These are phyloP conservation scores for Salix brachista DNA, from an alignment of 345 rosid genomes.

Conservation along the genomic window DNA sequence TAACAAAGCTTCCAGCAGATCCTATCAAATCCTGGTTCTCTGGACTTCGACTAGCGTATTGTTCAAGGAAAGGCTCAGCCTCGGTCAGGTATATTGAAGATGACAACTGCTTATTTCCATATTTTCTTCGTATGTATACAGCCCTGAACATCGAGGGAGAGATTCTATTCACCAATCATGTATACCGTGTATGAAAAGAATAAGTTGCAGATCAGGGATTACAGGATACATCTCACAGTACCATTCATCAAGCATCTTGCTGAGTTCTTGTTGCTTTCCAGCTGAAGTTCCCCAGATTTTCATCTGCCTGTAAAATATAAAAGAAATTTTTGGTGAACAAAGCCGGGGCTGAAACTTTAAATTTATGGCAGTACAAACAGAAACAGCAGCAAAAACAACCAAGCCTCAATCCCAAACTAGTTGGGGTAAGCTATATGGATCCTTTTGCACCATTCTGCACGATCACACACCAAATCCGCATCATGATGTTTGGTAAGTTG, in stretches of 20 bases:
- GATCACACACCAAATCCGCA: no score
- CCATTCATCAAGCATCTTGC: conserved; percentile 99
- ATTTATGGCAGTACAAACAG: neutral
- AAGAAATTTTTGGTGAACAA: neutral
- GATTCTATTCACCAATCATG: neutral
- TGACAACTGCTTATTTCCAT: conserved; percentile 62
- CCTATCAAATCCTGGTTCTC: conserved; percentile 78
- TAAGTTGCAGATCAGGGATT: conserved; percentile 2
- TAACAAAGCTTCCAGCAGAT: conserved; percentile 77
- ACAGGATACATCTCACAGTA: conserved; percentile 28
- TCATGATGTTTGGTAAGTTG: no score
- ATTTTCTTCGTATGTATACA: conserved; percentile 58
- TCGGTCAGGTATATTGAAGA: conserved; percentile 75
- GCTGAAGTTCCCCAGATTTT: conserved; percentile 77
- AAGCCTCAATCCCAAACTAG: no score
- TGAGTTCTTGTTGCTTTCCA: conserved; percentile 75
- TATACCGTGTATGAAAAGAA: conserved; percentile 1
- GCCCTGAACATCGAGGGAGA: conserved; percentile 52
- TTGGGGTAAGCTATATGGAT: no score
- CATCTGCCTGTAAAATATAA: conserved; percentile 61
- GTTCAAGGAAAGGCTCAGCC: conserved; percentile 93
- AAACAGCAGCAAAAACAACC: no score
- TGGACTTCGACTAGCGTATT: conserved; percentile 66
- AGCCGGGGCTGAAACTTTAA: neutral
- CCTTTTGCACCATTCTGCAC: no score